Evolutionary conservation across 129 eudicot genomes (phyloP), one percentile per base, ranked within the genome.

Genomic region (Silybum marianum): DNA sequence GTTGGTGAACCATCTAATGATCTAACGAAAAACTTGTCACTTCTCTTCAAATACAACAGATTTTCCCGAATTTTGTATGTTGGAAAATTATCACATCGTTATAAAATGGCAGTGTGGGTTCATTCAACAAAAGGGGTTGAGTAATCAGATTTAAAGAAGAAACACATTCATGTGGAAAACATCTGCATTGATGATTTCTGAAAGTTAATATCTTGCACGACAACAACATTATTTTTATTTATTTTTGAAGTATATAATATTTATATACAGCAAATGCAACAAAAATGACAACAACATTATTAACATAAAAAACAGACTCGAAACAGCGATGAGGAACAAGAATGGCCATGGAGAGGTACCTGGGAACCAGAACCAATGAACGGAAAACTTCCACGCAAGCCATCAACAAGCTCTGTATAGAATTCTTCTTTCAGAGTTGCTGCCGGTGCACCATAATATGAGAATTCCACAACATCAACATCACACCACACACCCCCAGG

Each of bases 401-500:
- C 96, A 89, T 93, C 98, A 24, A 89, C 90, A 69, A 93, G 96
- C 71, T 90, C 92, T 5, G 93, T 89, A 71, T 83, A 90, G 13
- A 84, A 66, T 68, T 93, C 89, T 78, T 91, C 94, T 71, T 91
- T 91, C 24, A 91, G 91, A 40, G 94, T 87, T 44, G 92, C 90
- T 74, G 93, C 90, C 65, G 98, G 96, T 67, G 85, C 96, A 76
- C 94, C 94, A 75, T 85, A 89, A 86, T 93, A 93, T 44, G 93
- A 84, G 74, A 93, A 93, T 66, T 93, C 98, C 23, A 93, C 96
- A 24, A 93, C 96, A 80, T 93, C 98, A 71, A 93, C 92, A 32
- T 91, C 98, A 85, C 98, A 93, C 98, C 98, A 93, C 16, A 93
- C 88, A 25, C 98, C 98, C 69, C 98, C 98, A 32, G 98, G 98